These are phyloP conservation scores for Hypoxylon sp. DNA, from an alignment of 2,329 filamentous ascomycete species.

Conservation along the genomic window DNA sequence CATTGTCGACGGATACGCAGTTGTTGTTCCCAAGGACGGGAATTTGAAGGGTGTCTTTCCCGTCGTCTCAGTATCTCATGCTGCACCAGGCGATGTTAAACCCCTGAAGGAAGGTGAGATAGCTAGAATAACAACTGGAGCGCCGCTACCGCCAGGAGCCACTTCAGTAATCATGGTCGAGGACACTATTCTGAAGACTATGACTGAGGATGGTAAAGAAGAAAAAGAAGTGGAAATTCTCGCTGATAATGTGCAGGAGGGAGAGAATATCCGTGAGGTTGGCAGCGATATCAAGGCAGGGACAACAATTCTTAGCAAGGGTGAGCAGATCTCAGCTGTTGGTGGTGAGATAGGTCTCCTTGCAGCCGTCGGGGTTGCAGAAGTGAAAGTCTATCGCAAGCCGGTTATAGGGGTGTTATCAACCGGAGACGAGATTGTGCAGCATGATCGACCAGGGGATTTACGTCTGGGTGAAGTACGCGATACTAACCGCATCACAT, in stretches of 20 bases:
- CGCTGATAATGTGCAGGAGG: constrained; percentile 78
- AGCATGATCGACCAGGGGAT: constrained; percentile 73
- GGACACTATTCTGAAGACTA: constrained; percentile 83
- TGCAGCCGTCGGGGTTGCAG: constrained; percentile 82
- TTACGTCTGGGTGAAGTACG: constrained; percentile 87
- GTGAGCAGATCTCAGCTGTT: constrained; percentile 86
- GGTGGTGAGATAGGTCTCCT: constrained; percentile 94
- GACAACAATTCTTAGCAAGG: constrained; percentile 78
- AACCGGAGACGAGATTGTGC: constrained; percentile 94
- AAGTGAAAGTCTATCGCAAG: constrained; percentile 80
- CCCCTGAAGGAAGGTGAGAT: constrained; percentile 81
- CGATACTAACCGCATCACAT: constrained; percentile 91
- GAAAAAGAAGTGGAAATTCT: constrained; percentile 91
- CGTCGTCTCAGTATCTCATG: constrained; percentile 89
- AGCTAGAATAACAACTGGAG: constrained; percentile 93
- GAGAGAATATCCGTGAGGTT: constrained; percentile 91
- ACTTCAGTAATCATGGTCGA: constrained; percentile 98
- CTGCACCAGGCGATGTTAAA: constrained; percentile 77
- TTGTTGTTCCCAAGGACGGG: constrained; percentile 75
- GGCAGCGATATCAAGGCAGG: constrained; percentile 87
- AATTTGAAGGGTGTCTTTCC: constrained; percentile 85
- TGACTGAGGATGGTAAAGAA: constrained; percentile 84
- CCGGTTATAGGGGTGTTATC: constrained; percentile 90
- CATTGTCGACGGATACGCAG: constrained; percentile 96
- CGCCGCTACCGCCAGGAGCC: constrained; percentile 88